Evolutionary conservation across 345 rosid species (phyloP).

Genomic region (Salix udensis): DNA sequence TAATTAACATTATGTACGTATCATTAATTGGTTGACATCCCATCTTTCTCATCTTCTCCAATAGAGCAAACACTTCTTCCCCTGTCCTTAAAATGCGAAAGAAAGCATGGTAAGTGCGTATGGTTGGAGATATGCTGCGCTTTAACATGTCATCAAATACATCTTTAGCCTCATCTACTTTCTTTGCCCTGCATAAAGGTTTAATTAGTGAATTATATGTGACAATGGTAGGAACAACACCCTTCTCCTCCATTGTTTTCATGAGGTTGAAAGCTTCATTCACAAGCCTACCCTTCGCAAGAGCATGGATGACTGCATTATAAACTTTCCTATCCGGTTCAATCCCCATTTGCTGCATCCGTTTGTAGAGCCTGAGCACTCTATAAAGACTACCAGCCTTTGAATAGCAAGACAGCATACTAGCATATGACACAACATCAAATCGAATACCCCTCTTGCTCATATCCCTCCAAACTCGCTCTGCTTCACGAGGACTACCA

Average conservation of each 20-base stretch:
- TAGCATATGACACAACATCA: slow-evolving; percentile 71
- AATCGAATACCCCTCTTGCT: slow-evolving; percentile 48
- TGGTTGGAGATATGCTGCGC: slow-evolving; percentile 47
- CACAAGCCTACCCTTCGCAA: slow-evolving; percentile 68
- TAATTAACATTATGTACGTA: slow-evolving; percentile 76
- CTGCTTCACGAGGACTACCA: slow-evolving; percentile 67
- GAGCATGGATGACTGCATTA: slow-evolving; percentile 74
- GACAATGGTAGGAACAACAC: slow-evolving; percentile 54
- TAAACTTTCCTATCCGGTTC: slow-evolving; percentile 84
- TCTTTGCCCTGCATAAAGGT: slow-evolving; percentile 67
- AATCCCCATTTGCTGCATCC: slow-evolving; percentile 53
- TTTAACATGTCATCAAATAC: slow-evolving; percentile 67
- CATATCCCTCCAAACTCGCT: slow-evolving; percentile 89
- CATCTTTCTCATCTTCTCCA: slow-evolving; percentile 64
- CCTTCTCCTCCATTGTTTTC: slow-evolving; percentile 74
- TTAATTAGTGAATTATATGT: slow-evolving; percentile 80
- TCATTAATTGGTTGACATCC: slow-evolving; percentile 70
- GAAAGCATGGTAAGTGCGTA: slow-evolving; percentile 76
- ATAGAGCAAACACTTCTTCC: slow-evolving; percentile 68
- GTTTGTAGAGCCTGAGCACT: slow-evolving; percentile 63
- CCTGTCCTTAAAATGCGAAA: slow-evolving; percentile 52
- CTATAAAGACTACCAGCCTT: slow-evolving; percentile 59
- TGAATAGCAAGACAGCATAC: slow-evolving; percentile 77
- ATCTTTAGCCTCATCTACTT: slow-evolving; percentile 54
- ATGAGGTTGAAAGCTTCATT: slow-evolving; percentile 61